Evolutionary conservation across 129 eudicot species (phyloP), one percentile per base, ranked within the genome.

Genomic region (Dittrichia graveolens): DNA sequence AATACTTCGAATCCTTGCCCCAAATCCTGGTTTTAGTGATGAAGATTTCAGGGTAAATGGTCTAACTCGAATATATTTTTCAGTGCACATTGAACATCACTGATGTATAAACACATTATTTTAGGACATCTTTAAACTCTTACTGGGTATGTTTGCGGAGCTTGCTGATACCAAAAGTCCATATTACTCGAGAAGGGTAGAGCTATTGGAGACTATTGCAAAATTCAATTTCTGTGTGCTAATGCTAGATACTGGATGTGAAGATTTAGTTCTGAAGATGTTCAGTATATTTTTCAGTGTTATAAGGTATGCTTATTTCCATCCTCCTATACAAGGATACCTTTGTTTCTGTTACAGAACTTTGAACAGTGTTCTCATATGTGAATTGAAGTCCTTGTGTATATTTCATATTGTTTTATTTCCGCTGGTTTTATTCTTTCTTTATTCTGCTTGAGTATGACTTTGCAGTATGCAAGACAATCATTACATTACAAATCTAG

Each of bases 1-100:
- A 85, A 84, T 90, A 70, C 86, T 94, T 64, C 85, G 98, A 71
- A 80, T 94, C 72, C 84, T 90, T 76, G 97, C 97, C 41, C 99
- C 97, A 12, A 71, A 84, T 78, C 99, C 97, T 54, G 88, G 77
- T 49, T 90, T 90, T 68, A 76, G 76, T 37, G 88, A 86, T 57
- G 78, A 71, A 82, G 81, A 80, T 42, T 75, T 82, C 52, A 84
- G 85, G 99, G 99, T 93, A 82, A 76, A 10, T 11, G 44, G 43
- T 59, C 74, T 61, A 34, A 49, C 58, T 56, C 15, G 5, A 18
- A 7, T 50, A 34, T 56, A 39, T 50, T 19, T 65, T 55, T 71
- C 45, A 11, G 8, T 61, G 56, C 44, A n/a, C 24, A 7, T n/a
- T 16, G 37, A 40, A 58, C 75, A 69, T 14, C 44, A 19, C 56